Evolutionary conservation across 257 asterid species (phyloP).

Genomic region (Cinchona pubescens): DNA sequence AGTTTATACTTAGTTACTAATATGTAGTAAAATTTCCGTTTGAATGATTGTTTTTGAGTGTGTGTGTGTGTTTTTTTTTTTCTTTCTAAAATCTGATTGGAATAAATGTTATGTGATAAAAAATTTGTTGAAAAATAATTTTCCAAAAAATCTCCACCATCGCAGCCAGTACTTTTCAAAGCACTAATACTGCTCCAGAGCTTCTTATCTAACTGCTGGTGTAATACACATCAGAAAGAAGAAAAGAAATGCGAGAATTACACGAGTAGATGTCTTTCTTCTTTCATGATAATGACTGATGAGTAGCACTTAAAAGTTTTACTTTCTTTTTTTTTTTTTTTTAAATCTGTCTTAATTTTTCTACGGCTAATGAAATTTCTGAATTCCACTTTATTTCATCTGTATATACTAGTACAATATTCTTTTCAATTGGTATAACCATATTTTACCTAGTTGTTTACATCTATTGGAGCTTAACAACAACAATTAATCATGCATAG

Average conservation of each 20-base stretch:
- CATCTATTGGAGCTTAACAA: not conserved
- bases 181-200: not conserved
- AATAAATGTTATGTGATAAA: too few species aligned
- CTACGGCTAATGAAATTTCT: not conserved
- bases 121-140: too few species aligned
- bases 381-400: not conserved
- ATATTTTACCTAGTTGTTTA: not conserved
- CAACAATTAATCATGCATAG: too few species aligned
- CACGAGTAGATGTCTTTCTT: not conserved
- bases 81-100: too few species aligned
- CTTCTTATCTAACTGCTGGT: not conserved
- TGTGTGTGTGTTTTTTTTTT: too few species aligned
- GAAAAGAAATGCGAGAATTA: not conserved
- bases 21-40: too few species aligned
- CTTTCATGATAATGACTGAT: not conserved
- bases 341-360: not conserved
- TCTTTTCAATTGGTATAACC: not conserved
- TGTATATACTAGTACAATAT: not conserved
- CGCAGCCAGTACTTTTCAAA: not conserved
- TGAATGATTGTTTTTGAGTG: too few species aligned
- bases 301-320: too few species aligned
- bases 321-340: too few species aligned
- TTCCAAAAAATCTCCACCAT: too few species aligned
- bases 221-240: not conserved
- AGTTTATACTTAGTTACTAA: too few species aligned